Conservation (phyloP, 2,329 filamentous ascomycete species). For the Elsinoe necatrix region DNA sequence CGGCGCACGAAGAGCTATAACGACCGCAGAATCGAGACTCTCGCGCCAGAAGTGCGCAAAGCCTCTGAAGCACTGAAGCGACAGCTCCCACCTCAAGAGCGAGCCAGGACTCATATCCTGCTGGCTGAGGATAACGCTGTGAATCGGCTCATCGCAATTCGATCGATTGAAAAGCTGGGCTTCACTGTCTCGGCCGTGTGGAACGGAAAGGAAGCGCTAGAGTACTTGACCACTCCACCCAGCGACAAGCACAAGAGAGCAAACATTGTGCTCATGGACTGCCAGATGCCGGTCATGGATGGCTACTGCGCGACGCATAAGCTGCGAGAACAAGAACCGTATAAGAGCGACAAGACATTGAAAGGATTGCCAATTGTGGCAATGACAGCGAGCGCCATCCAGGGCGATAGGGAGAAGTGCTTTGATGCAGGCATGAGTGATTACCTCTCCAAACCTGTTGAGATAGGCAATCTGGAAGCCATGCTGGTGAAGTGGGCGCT, state of each 20-base stretch:
- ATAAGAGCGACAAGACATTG: slow-evolving; percentile 1
- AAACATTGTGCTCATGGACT: slow-evolving; percentile 17
- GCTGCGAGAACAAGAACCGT: slow-evolving; percentile 14
- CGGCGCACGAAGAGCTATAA: slow-evolving; percentile 14
- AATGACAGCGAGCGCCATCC: slow-evolving; percentile 19
- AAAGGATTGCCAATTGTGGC: slow-evolving; percentile 17
- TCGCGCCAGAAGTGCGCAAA: background rate
- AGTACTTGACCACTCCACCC: slow-evolving; percentile 1
- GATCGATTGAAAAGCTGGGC: slow-evolving; percentile 14
- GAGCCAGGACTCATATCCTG: slow-evolving; percentile 14
- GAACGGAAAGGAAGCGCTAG: slow-evolving; percentile 17
- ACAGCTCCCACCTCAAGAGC: slow-evolving; percentile 8
- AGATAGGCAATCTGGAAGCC: slow-evolving; percentile 6
- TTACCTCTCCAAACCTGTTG: slow-evolving; percentile 17
- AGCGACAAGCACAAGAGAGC: background rate
- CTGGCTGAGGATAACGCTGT: slow-evolving; percentile 18
- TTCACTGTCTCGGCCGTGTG: slow-evolving; percentile 16
- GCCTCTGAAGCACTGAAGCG: slow-evolving; percentile 2
- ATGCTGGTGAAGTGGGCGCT: slow-evolving; percentile 15
- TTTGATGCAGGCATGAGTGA: slow-evolving; percentile 19
- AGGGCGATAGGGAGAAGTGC: slow-evolving; percentile 19
- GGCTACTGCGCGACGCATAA: slow-evolving; percentile 18
- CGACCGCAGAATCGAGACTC: background rate
- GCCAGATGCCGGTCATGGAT: slow-evolving; percentile 18
- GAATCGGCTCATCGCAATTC: slow-evolving; percentile 17